A percentile compares a stretch with the other conserved stretches of the same genome.
Conservation (phyloP, 148 eudicot species). For the Mesembryanthemum crystallinum region DNA sequence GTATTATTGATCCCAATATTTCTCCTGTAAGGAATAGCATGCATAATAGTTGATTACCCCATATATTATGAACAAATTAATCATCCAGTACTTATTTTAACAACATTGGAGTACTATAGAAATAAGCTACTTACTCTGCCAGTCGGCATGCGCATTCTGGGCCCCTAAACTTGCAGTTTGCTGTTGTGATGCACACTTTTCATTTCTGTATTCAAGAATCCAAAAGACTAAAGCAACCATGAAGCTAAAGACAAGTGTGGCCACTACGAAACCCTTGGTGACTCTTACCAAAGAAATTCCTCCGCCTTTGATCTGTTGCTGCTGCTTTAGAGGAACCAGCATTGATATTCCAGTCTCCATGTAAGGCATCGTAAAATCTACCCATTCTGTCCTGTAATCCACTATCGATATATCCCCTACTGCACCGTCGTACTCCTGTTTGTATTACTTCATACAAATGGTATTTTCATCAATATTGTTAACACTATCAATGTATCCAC, state of each 20-base stretch:
- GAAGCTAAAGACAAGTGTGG: slow-evolving; percentile 28
- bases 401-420: slow-evolving; percentile 32
- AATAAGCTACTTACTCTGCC: slow-evolving; percentile 17
- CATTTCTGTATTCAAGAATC: slow-evolving; percentile 21
- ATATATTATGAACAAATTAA: too few relatives aligned
- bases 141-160: slow-evolving; percentile 5
- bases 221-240: slow-evolving; percentile 21
- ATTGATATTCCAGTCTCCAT: slow-evolving; percentile 33
- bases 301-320: not conserved
- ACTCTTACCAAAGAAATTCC: slow-evolving; percentile 21
- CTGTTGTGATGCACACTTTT: slow-evolving; percentile 15
- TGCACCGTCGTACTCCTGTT: slow-evolving; percentile 32
- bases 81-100: too few relatives aligned
- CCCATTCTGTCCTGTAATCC: slow-evolving; percentile 25
- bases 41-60: too few relatives aligned
- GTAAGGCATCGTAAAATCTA: slow-evolving; percentile 32
- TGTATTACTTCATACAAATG: too few relatives aligned
- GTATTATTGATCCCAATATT: slow-evolving; percentile 25
- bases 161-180: not conserved
- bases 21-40: slow-evolving; percentile 12
- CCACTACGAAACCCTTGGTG: slow-evolving; percentile 28
- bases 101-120: not conserved
- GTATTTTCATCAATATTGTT: too few relatives aligned
- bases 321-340: slow-evolving; percentile 23
- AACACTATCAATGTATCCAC: too few relatives aligned